phyloP scores from a whole-genome alignment of 345 rosid species.

The Salix dunnii region DNA sequence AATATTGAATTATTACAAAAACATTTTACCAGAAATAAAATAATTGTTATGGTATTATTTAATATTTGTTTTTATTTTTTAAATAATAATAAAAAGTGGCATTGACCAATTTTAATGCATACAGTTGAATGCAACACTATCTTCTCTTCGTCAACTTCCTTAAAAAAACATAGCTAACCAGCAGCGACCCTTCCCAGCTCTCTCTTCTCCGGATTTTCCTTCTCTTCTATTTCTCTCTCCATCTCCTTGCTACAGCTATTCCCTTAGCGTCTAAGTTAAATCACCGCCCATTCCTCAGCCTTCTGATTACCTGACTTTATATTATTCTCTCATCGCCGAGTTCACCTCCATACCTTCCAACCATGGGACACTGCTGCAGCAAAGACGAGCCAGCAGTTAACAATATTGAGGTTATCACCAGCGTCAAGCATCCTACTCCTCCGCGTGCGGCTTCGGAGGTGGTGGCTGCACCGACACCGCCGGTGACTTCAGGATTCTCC shows the following conservation, averaged over 20 bases:
- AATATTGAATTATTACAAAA: too few relatives aligned
- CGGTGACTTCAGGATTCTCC: too few relatives aligned
- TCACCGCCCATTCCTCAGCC: neutral
- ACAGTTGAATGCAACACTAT: neutral
- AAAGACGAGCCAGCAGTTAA: conserved; percentile 39
- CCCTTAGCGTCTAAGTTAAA: neutral
- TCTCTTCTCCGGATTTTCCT: neutral
- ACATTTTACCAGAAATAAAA: too few relatives aligned
- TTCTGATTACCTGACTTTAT: conserved; percentile 33
- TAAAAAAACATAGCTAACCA: neutral
- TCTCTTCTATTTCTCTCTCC: neutral
- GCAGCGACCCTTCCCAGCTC: neutral
- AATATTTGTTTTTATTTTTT: too few relatives aligned
- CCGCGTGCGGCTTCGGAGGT: neutral
- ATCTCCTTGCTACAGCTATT: neutral
- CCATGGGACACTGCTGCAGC: conserved; percentile 88
- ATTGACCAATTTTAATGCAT: neutral
- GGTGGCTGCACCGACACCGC: conserved; percentile 21
- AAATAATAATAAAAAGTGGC: neutral
- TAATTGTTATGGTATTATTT: too few relatives aligned
- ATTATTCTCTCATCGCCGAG: neutral
- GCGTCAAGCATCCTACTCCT: neutral
- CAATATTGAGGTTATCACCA: conserved; percentile 12
- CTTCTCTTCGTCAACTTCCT: neutral
- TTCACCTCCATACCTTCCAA: conserved; percentile 14